These are phyloP conservation scores for Tricharina praecox DNA, from an alignment of 495 filamentous ascomycete genomes.

Conservation along the genomic window DNA sequence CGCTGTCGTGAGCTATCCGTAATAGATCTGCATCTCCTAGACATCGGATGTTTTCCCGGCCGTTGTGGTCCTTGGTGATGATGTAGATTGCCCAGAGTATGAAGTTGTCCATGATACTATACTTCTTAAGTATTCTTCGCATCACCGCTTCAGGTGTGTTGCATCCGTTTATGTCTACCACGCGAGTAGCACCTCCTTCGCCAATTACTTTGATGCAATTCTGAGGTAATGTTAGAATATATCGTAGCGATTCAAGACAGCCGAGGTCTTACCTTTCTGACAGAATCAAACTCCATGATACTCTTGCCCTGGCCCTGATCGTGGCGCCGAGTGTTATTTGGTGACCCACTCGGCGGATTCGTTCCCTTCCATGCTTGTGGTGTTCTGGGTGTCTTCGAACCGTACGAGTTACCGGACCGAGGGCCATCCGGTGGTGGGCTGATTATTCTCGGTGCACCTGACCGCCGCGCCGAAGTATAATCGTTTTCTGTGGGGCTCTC, in stretches of 20 bases:
- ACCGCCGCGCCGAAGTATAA: slow-evolving; percentile 13
- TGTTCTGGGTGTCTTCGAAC: slow-evolving; percentile 20
- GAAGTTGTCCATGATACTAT: slow-evolving; percentile 49
- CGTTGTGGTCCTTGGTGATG: slow-evolving; percentile 55
- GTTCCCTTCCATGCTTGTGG: slow-evolving; percentile 15
- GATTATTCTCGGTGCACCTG: slow-evolving; percentile 13
- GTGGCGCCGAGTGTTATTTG: slow-evolving; percentile 16
- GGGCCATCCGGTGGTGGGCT: slow-evolving; percentile 22
- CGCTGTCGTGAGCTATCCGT: slow-evolving; percentile 60
- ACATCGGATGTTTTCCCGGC: slow-evolving; percentile 57
- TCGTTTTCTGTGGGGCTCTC: slow-evolving; percentile 24
- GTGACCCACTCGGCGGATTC: slow-evolving; percentile 7
- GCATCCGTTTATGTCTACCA: slow-evolving; percentile 75
- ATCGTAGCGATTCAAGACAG: not conserved
- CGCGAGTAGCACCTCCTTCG: slow-evolving; percentile 73
- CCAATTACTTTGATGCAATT: slow-evolving; percentile 51
- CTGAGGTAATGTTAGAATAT: slow-evolving; percentile 5
- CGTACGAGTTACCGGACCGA: slow-evolving; percentile 9
- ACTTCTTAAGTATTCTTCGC: slow-evolving; percentile 65
- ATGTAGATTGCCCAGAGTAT: slow-evolving; percentile 72
- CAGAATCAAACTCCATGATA: slow-evolving; percentile 25
- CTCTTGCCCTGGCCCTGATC: slow-evolving; percentile 25
- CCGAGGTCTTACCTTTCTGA: slow-evolving; percentile 16
- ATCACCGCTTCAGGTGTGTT: slow-evolving; percentile 83
- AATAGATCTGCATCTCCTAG: slow-evolving; percentile 73